Percentiles rank a stretch among this genome's conserved stretches.
Evolutionary conservation across 345 rosid species (phyloP).

Genomic region (Corymbia maculata): DNA sequence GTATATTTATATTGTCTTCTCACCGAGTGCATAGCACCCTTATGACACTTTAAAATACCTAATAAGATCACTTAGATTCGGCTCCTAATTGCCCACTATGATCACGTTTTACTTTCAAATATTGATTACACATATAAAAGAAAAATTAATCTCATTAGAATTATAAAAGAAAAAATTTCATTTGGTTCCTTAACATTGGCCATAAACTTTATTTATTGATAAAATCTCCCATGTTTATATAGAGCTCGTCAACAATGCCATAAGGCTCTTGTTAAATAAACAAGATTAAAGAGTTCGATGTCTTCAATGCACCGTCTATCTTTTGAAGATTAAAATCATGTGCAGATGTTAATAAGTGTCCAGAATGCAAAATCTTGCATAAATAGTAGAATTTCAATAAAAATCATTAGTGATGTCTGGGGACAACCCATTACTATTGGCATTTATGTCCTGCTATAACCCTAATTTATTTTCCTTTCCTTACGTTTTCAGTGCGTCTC

Average conservation of each 20-base stretch:
- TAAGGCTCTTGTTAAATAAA: neutral
- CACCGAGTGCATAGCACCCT: no score
- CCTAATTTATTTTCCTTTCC: neutral
- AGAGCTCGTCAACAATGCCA: neutral
- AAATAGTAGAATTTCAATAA: neutral
- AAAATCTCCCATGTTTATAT: neutral
- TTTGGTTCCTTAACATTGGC: neutral
- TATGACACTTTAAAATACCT: neutral
- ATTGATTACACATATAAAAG: neutral
- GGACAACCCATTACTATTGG: neutral
- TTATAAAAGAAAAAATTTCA: neutral
- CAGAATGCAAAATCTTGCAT: neutral
- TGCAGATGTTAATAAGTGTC: no score
- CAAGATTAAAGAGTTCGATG: neutral
- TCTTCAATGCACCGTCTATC: neutral
- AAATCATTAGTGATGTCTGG: neutral
- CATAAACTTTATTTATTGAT: neutral
- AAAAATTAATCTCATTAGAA: neutral
- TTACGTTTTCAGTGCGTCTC: neutral
- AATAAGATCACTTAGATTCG: neutral
- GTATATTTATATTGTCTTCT: neutral
- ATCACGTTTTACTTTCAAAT: neutral
- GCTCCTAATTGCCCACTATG: neutral
- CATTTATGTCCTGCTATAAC: neutral
- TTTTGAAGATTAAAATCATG: neutral